Conservation (phyloP, 2,329 filamentous ascomycete genomes). For the Fusarium denticulatum region DNA sequence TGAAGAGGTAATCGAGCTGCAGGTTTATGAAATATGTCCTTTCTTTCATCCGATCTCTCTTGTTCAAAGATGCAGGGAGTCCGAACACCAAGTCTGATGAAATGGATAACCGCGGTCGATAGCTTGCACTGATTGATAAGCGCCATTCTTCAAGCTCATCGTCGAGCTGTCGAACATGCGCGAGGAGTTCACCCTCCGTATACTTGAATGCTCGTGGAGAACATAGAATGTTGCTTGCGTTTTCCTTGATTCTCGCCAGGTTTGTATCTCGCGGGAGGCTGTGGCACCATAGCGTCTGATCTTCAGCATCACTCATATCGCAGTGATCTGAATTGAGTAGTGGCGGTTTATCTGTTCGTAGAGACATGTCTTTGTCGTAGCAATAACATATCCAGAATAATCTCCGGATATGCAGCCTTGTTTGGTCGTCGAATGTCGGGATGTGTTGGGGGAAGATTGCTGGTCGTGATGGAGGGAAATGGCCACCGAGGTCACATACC, state of each 20-base stretch:
- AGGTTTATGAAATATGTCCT: constrained; percentile 16
- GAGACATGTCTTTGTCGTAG: constrained; percentile 11
- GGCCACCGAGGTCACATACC: constrained; percentile 24
- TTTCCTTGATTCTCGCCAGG: constrained; percentile 29
- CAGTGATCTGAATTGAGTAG: constrained; percentile 19
- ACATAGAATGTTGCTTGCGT: constrained; percentile 19
- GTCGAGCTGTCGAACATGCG: constrained; percentile 43
- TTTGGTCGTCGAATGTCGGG: constrained; percentile 13
- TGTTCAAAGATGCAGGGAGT: neutral
- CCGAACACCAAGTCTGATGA: neutral
- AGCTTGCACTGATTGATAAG: constrained; percentile 34
- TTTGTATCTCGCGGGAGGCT: constrained; percentile 21
- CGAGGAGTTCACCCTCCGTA: constrained; percentile 39
- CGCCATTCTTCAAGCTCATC: constrained; percentile 48
- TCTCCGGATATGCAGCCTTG: neutral
- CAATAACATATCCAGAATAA: constrained; percentile 29
- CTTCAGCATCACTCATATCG: constrained; percentile 19
- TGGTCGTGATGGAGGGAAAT: constrained; percentile 10
- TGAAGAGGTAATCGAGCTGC: constrained; percentile 33
- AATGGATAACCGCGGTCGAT: constrained; percentile 26
- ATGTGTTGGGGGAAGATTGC: constrained; percentile 22
- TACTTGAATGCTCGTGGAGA: constrained; percentile 25
- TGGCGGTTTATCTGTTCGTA: constrained; percentile 10
- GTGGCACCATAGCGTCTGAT: neutral
- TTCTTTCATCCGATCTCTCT: neutral